phyloP scores from a whole-genome alignment of 108 stramenopile species.

The Licmophora abbreviata region DNA sequence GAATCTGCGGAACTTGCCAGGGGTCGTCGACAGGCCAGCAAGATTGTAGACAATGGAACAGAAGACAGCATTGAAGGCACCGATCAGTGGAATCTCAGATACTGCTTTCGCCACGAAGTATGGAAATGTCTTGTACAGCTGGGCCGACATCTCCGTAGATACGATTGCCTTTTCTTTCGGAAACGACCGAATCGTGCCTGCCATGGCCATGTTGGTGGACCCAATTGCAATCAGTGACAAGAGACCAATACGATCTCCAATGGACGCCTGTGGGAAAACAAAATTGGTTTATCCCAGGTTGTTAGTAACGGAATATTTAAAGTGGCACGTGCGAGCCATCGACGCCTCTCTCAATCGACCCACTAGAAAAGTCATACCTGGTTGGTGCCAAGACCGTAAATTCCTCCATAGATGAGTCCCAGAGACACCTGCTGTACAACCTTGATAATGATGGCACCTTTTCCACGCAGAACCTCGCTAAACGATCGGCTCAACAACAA shows the following conservation, averaged over 20 bases:
- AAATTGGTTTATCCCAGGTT: too few species aligned
- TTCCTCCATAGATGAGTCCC: constrained; percentile 79
- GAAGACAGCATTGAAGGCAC: constrained; percentile 75
- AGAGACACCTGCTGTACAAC: constrained; percentile 73
- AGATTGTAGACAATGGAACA: constrained; percentile 73
- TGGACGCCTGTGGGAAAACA: too few species aligned
- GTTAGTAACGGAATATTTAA: too few species aligned
- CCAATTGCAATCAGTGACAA: constrained; percentile 79
- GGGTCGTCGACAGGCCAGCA: constrained; percentile 48
- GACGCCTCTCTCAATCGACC: too few species aligned
- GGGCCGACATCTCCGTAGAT: constrained; percentile 49
- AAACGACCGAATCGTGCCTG: constrained; percentile 71
- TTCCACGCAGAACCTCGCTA: constrained; percentile 61
- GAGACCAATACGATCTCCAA: constrained; percentile 81
- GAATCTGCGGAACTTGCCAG: constrained; percentile 60
- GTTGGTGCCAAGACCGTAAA: constrained; percentile 62
- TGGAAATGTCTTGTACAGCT: constrained; percentile 78
- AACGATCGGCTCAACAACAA: constrained; percentile 52
- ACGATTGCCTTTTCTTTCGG: constrained; percentile 85
- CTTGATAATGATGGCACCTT: constrained; percentile 66
- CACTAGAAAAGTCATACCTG: constrained; percentile 30
- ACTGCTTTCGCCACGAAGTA: constrained; percentile 91
- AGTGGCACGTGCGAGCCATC: too few species aligned
- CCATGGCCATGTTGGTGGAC: constrained; percentile 78
- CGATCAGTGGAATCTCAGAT: constrained; percentile 85